Evolutionary conservation across 2,329 filamentous ascomycete genomes (phyloP).

Genomic region (Botrytis fabae): DNA sequence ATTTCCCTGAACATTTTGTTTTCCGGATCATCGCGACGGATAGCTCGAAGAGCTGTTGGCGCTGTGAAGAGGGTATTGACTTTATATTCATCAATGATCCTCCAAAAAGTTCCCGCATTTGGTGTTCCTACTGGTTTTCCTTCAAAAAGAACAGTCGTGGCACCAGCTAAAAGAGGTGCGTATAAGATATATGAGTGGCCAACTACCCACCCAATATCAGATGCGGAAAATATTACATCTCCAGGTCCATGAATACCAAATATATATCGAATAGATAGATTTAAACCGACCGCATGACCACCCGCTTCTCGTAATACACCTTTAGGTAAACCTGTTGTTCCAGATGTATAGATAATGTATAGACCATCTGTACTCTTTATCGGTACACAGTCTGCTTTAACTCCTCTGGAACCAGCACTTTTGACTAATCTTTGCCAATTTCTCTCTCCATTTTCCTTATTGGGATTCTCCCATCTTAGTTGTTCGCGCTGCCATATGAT

Average conservation of each 20-base stretch:
- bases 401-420: slow-evolving; percentile 64
- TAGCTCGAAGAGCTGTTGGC: slow-evolving; percentile 82
- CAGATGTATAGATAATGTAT: slow-evolving; percentile 90
- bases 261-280: slow-evolving; percentile 78
- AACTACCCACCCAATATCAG: slow-evolving; percentile 91
- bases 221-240: slow-evolving; percentile 70
- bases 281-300: slow-evolving; percentile 82
- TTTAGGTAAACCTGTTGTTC: slow-evolving; percentile 81
- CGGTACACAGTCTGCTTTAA: slow-evolving; percentile 73
- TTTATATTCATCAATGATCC: slow-evolving; percentile 79
- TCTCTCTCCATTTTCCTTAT: slow-evolving; percentile 66
- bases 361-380: slow-evolving; percentile 75
- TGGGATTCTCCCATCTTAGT: slow-evolving; percentile 69
- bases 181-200: slow-evolving; percentile 88
- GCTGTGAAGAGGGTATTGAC: slow-evolving; percentile 85
- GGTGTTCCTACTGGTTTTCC: slow-evolving; percentile 93
- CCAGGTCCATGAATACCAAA: slow-evolving; percentile 82
- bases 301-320: slow-evolving; percentile 80
- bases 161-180: slow-evolving; percentile 79
- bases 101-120: slow-evolving; percentile 84
- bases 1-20: slow-evolving; percentile 63
- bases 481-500: slow-evolving; percentile 85
- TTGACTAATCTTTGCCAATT: slow-evolving; percentile 78
- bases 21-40: slow-evolving; percentile 80
- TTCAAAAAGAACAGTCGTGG: slow-evolving; percentile 85